Conservation (phyloP, 2,329 filamentous ascomycete species). For the Reticulascus tulasneorum region DNA sequence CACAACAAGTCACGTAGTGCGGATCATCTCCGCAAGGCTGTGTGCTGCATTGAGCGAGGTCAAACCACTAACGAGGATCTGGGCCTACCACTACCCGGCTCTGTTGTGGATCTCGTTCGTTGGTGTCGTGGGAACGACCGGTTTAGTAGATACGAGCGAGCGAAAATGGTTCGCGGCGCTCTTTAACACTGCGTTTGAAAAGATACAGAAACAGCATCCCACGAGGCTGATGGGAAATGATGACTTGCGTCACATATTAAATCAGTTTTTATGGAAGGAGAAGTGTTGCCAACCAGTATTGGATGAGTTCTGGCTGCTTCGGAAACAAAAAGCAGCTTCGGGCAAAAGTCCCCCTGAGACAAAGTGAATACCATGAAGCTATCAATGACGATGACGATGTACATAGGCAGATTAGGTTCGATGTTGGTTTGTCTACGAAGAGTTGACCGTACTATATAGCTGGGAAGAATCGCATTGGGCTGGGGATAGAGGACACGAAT, state of each 20-base stretch:
- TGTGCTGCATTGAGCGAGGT: conserved; percentile 9
- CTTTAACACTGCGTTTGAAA: conserved; percentile 1
- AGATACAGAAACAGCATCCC: conserved; percentile 4
- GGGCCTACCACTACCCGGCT: conserved; percentile 4
- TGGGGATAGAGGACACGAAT: no score
- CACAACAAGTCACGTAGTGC: conserved; percentile 11
- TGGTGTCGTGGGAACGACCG: conserved; percentile 12
- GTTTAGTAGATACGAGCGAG: conserved; percentile 4
- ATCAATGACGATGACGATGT: no score
- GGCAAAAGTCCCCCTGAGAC: no score
- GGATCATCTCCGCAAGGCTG: conserved; percentile 8
- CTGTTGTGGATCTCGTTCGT: conserved; percentile 14
- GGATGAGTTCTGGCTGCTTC: conserved; percentile 9
- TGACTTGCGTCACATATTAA: conserved; percentile 4
- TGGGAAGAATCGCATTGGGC: no score
- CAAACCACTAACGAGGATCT: conserved; percentile 6
- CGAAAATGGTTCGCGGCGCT: conserved; percentile 5
- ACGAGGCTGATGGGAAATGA: conserved; percentile 4
- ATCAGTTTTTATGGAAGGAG: conserved; percentile 12
- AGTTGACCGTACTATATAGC: no score
- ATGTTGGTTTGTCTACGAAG: no score
- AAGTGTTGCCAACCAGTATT: conserved; percentile 24
- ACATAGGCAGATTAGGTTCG: no score
- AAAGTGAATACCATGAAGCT: no score
- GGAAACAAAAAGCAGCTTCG: no score